Evolutionary conservation across 1,284 basidiomycete genomes (phyloP), one percentile per base, ranked within the genome.

Genomic region (Ceratobasidium sp.): DNA sequence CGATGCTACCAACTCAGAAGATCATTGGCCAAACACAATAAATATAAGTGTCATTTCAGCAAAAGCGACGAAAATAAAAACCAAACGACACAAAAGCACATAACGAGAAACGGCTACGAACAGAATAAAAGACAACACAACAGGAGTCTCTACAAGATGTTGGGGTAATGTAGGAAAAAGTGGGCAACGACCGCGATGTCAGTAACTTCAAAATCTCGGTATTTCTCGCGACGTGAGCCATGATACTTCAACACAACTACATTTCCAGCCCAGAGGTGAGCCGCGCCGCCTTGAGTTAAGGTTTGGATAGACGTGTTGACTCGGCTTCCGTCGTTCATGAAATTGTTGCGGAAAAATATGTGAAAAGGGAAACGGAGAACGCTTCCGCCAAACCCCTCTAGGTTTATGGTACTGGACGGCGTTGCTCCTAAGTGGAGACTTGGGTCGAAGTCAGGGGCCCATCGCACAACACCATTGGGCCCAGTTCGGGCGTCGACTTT

Each of bases 281-380:
- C 63, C n/a, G 72, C 59, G 46, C 46, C 39, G 63, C 62, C 75
- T 49, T 74, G 61, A 27, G 75, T 74, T 16, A 76, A 46, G 22
- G 34, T 34, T 29, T 59, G 31, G 41, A 66, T 68, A 6, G 51
- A 74, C 37, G 59, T 59, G 56, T 68, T 68, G 22, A 53, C 34
- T 24, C 31, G 74, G 11, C 76, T 73, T 22, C 76, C 76, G 51
- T 77, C 76, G 22, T 62, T 64, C 51, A 76, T 73, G 24, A 76
- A 76, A 46, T 54, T 64, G 14, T 73, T 66, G 22, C 76, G 77
- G 65, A 76, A 77, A 29, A 76, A 76, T 34, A 76, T 46, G 31
- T 77, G 76, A 29, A 77, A 65, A 4, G 76, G 76, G 74, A 77
- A 77, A 0, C 76, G 74, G 16, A 77, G 66, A 16, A 62, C 59